Conservation (phyloP, 2,329 filamentous ascomycete species). For the Ilyonectria destructans region DNA sequence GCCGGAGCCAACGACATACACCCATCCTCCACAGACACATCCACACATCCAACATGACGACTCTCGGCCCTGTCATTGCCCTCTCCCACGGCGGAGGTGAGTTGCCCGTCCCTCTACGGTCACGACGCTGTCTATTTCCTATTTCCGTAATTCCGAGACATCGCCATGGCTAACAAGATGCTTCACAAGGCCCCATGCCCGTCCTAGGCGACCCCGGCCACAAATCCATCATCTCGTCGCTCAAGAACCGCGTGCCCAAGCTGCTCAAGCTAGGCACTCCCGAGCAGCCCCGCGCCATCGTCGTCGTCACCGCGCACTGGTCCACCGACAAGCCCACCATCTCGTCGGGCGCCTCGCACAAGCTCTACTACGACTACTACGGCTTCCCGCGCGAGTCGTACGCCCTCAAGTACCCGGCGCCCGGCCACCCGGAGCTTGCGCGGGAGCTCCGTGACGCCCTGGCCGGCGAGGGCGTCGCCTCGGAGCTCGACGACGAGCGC, state of each 20-base stretch:
- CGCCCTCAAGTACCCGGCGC: slow-evolving; percentile 69
- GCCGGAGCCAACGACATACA: slow-evolving; percentile 8
- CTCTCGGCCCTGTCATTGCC: slow-evolving; percentile 62
- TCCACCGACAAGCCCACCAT: slow-evolving; percentile 65
- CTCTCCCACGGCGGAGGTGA: slow-evolving; percentile 67
- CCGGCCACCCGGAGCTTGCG: slow-evolving; percentile 70
- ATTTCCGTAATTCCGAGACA: slow-evolving; percentile 12
- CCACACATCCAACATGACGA: slow-evolving; percentile 54
- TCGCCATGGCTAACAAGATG: slow-evolving; percentile 3
- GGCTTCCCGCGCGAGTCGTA: slow-evolving; percentile 73
- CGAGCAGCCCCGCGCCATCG: slow-evolving; percentile 66
- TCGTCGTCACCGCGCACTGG: slow-evolving; percentile 75
- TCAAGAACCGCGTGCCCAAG: slow-evolving; percentile 68
- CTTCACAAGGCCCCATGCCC: slow-evolving; percentile 67
- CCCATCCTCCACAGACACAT: slow-evolving; percentile 10
- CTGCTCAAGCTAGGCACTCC: slow-evolving; percentile 70
- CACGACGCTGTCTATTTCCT: slow-evolving; percentile 6
- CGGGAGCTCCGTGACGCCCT: slow-evolving; percentile 64
- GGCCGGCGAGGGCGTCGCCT: slow-evolving; percentile 61
- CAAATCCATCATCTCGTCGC: slow-evolving; percentile 65
- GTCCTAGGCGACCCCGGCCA: slow-evolving; percentile 70
- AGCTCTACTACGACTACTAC: slow-evolving; percentile 72
- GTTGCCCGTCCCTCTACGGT: slow-evolving; percentile 22
- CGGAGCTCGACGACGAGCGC: slow-evolving; percentile 57
- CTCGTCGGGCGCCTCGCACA: slow-evolving; percentile 64